Percentiles rank a stretch among this genome's conserved stretches.
Conservation (phyloP, 441 rosid genomes). For the Heliophila coronopifolia region DNA sequence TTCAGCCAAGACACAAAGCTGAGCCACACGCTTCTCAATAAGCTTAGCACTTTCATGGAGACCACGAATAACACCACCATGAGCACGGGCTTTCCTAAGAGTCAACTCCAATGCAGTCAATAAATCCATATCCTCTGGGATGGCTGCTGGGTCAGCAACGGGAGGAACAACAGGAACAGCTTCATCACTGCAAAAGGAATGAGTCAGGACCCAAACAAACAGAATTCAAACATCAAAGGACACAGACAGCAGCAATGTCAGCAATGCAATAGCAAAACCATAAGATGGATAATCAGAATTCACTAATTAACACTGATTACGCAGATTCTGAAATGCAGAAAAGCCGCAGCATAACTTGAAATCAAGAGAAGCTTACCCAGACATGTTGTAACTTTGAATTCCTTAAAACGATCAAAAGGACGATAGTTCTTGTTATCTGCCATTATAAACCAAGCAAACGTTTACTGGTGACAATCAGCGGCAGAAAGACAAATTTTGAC, state of each 20-base stretch:
- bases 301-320: neutral
- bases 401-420: neutral
- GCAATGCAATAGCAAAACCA: neutral
- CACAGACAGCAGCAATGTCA: neutral
- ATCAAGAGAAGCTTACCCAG: constrained; percentile 20
- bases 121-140: constrained; percentile 70
- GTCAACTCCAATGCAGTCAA: constrained; percentile 72
- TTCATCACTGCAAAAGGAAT: constrained; percentile 52
- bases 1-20: constrained; percentile 78
- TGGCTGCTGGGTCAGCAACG: constrained; percentile 42
- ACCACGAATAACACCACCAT: constrained; percentile 80
- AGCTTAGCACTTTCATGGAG: constrained; percentile 80
- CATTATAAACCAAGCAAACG: neutral
- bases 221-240: neutral
- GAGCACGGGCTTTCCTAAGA: constrained; percentile 65
- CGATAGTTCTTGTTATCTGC: constrained; percentile 13
- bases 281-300: neutral
- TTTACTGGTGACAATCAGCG: no score
- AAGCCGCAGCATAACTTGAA: neutral
- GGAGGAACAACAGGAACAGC: constrained; percentile 42
- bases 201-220: neutral
- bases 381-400: constrained; percentile 23
- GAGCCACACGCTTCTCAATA: constrained; percentile 73
- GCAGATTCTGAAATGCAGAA: neutral
- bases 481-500: no score